phyloP scores from a whole-genome alignment of 768 basidiomycete genomes.

The Epithele typhae region DNA sequence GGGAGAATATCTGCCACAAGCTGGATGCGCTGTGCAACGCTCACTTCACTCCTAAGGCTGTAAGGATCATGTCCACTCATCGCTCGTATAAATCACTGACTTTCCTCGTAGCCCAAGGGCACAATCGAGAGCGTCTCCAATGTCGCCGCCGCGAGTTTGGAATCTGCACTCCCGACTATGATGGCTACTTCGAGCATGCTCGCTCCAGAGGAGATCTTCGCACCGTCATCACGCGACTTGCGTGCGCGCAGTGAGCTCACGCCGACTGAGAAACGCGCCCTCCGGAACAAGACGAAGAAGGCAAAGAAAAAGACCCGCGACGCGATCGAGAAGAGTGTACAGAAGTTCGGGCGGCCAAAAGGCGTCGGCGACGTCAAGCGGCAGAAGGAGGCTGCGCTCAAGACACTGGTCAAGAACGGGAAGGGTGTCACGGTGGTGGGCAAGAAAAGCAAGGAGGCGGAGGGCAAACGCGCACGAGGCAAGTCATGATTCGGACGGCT shows the following conservation, averaged over 20 bases:
- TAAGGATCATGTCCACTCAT: constrained; percentile 33
- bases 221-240: constrained; percentile 48
- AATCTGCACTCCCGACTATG: constrained; percentile 86
- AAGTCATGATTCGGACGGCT: constrained; percentile 7
- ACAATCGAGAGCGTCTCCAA: constrained; percentile 82
- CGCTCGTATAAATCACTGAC: constrained; percentile 1
- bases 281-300: constrained; percentile 68
- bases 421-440: constrained; percentile 87
- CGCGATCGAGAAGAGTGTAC: constrained; percentile 56
- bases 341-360: constrained; percentile 56
- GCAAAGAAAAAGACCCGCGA: constrained; percentile 64
- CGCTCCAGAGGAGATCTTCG: constrained; percentile 90
- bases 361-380: constrained; percentile 57
- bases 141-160: constrained; percentile 73
- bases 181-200: constrained; percentile 75
- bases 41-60: constrained; percentile 92
- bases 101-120: constrained; percentile 68
- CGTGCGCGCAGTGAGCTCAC: constrained; percentile 78
- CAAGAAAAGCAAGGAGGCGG: constrained; percentile 45
- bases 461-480: constrained; percentile 33
- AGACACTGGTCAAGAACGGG: constrained; percentile 78
- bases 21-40: constrained; percentile 93
- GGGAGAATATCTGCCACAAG: constrained; percentile 84
- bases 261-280: constrained; percentile 73
- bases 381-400: constrained; percentile 81